Evolutionary conservation across 208 protist genomes (phyloP).

Genomic region (Vickermania spadyakhi): DNA sequence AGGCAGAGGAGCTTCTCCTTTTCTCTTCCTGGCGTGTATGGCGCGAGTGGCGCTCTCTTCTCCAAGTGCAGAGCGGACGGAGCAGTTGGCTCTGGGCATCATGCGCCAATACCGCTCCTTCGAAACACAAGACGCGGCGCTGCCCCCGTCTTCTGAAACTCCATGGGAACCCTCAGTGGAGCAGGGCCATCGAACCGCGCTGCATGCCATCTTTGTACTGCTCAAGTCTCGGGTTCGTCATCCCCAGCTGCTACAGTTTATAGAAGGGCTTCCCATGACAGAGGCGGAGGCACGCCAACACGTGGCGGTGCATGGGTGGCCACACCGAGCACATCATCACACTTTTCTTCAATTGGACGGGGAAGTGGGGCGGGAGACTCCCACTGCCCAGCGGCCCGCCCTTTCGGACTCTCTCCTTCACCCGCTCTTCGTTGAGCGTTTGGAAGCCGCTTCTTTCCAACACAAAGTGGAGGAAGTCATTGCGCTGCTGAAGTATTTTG

Average conservation of each 20-base stretch:
- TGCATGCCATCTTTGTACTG: background rate
- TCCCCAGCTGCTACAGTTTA: conserved; percentile 27
- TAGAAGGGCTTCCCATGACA: conserved; percentile 22
- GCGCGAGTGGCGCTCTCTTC: conserved; percentile 37
- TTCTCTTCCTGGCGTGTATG: conserved; percentile 63
- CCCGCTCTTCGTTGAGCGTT: conserved; percentile 23
- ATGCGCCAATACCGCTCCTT: conserved; percentile 38
- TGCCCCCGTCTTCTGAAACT: conserved; percentile 6
- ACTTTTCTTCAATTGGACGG: conserved; percentile 66
- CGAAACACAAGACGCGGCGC: background rate
- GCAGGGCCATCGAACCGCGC: conserved; percentile 19
- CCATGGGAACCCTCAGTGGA: conserved; percentile 14
- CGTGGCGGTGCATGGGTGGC: conserved; percentile 20
- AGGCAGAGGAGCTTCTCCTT: conserved; percentile 9
- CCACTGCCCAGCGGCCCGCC: conserved; percentile 10
- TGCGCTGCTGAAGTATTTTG: conserved; percentile 46
- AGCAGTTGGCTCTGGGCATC: conserved; percentile 74
- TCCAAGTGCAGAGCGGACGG: conserved; percentile 61
- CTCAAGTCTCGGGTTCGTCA: conserved; percentile 3
- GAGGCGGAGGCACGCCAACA: background rate
- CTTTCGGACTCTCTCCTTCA: conserved; percentile 75
- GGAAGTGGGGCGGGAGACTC: background rate
- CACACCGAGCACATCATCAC: conserved; percentile 34
- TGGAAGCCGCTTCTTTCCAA: conserved; percentile 36
- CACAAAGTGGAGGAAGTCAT: conserved; percentile 30